A percentile compares a stretch with the other conserved stretches of the same genome.
Evolutionary conservation across 345 rosid species (phyloP).

Genomic region (Cardamine occulta): DNA sequence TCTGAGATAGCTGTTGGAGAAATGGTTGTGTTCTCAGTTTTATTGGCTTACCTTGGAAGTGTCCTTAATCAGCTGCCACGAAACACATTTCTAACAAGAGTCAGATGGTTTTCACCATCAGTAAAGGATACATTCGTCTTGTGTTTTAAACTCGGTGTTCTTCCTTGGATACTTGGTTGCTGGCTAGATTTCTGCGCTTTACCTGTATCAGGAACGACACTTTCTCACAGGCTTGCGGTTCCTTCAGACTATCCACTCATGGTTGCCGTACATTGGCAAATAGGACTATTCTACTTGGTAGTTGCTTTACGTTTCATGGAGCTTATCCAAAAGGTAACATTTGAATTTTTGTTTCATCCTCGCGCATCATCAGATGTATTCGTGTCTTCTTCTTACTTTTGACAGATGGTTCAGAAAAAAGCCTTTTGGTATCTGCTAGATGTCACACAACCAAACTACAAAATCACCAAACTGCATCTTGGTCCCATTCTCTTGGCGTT

Average conservation of each 20-base stretch:
- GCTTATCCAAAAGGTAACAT: constrained; percentile 31
- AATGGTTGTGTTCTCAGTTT: neutral
- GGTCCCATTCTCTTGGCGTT: constrained; percentile 7
- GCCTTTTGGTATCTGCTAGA: constrained; percentile 32
- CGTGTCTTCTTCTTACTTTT: neutral
- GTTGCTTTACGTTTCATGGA: neutral
- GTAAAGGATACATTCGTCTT: constrained; percentile 13
- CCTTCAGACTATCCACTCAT: constrained; percentile 5
- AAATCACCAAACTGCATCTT: constrained; percentile 18
- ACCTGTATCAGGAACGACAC: neutral
- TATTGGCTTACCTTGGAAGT: constrained; percentile 3
- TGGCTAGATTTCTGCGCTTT: constrained; percentile 31
- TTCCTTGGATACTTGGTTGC: constrained; percentile 29
- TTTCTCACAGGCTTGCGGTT: constrained; percentile 11
- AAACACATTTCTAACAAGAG: neutral
- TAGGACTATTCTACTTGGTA: constrained; percentile 5
- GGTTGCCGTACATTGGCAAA: neutral
- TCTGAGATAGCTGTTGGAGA: constrained; percentile 17
- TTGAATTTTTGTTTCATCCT: neutral
- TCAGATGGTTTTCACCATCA: neutral
- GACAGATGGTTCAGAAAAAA: constrained; percentile 25
- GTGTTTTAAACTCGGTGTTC: constrained; percentile 20
- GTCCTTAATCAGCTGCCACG: neutral
- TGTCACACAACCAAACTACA: constrained; percentile 25
- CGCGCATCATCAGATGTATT: neutral